phyloP scores from a whole-genome alignment of 768 basidiomycete species.

The Kondoa subrosea region DNA sequence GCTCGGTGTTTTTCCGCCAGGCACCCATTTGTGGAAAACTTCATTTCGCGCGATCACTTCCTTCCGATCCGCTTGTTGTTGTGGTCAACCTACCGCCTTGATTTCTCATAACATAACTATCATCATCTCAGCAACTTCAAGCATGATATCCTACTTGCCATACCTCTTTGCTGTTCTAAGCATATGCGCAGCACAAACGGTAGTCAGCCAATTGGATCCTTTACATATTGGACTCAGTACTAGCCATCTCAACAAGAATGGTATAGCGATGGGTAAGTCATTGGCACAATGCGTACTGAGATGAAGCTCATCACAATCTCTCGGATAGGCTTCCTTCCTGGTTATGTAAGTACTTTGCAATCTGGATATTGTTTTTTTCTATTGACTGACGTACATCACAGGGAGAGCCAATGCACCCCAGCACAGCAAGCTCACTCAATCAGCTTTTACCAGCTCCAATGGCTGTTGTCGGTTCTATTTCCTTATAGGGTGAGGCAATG shows the following conservation, averaged over 20 bases:
- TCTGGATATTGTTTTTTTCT: not conserved
- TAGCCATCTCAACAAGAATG: not conserved
- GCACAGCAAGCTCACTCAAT: not conserved
- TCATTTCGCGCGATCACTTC: too few species aligned
- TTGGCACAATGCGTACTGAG: too few species aligned
- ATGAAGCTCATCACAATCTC: too few species aligned
- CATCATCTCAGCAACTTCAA: slow-evolving; percentile 6
- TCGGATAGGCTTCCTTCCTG: not conserved
- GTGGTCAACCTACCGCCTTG: too few species aligned
- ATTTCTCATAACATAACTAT: too few species aligned
- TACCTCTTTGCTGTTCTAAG: not conserved
- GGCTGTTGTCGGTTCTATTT: too few species aligned
- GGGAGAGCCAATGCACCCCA: not conserved
- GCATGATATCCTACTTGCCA: not conserved
- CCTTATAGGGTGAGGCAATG: too few species aligned
- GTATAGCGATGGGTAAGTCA: not conserved
- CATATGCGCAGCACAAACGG: not conserved
- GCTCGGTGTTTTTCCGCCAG: too few species aligned
- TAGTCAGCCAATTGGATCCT: not conserved
- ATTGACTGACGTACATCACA: not conserved
- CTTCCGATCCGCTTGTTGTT: too few species aligned
- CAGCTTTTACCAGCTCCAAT: not conserved
- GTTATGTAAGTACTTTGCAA: not conserved
- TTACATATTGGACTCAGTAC: not conserved
- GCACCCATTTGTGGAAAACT: too few species aligned